Conservation (phyloP, 148 eudicot species). For the Pharnaceum exiguum region DNA sequence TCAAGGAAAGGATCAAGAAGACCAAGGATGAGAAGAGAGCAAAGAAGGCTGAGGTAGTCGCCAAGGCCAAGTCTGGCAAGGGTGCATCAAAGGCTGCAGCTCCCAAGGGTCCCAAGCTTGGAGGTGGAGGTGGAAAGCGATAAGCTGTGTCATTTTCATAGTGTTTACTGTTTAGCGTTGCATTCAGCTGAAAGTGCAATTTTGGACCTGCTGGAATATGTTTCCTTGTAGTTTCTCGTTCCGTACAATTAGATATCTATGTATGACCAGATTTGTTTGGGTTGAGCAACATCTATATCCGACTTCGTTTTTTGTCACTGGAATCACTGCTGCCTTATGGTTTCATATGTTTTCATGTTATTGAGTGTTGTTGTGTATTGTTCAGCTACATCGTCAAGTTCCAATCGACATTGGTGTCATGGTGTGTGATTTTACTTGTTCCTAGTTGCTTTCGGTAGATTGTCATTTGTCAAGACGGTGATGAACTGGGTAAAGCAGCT, state of each 20-base stretch:
- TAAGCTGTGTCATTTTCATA: constrained; percentile 20
- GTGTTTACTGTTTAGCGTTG: constrained; percentile 19
- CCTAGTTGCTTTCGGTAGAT: no score
- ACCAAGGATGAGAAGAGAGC: constrained; percentile 68
- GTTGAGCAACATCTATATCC: constrained; percentile 5
- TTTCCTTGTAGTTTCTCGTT: constrained; percentile 16
- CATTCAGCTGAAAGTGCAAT: constrained; percentile 18
- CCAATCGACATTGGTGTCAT: no score
- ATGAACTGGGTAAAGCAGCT: no score
- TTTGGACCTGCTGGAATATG: constrained; percentile 16
- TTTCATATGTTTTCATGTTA: no score
- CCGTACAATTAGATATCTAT: constrained; percentile 12
- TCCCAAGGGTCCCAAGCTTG: constrained; percentile 53
- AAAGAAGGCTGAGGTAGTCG: constrained; percentile 45
- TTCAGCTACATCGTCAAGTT: no score
- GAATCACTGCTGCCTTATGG: no score
- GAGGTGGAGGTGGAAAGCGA: constrained; percentile 71
- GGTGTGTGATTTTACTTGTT: no score
- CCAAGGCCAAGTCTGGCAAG: constrained; percentile 40
- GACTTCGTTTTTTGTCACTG: no score
- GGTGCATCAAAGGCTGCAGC: constrained; percentile 39
- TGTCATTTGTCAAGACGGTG: no score
- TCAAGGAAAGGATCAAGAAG: constrained; percentile 69
- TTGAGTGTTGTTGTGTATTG: not conserved
- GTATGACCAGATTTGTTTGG: constrained; percentile 18